phyloP scores from a whole-genome alignment of 1,284 basidiomycete genomes.

The Tetrapyrgos nigripes region DNA sequence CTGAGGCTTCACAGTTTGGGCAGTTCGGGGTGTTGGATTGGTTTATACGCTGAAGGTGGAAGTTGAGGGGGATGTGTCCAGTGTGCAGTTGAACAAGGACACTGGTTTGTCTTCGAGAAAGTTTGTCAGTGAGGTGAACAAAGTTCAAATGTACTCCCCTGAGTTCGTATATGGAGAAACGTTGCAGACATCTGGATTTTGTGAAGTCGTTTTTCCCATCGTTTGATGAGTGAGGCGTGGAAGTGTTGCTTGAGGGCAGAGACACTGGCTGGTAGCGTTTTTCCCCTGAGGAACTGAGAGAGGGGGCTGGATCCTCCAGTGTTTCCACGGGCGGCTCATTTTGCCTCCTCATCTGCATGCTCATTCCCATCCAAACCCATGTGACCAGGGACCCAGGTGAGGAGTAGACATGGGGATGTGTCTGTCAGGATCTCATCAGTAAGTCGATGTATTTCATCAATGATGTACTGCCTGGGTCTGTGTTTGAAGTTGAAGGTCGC shows the following conservation, averaged over 20 bases:
- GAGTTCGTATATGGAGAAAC: neutral
- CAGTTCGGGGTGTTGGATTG: slow-evolving; percentile 14
- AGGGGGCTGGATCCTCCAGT: too few relatives aligned
- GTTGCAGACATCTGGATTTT: neutral
- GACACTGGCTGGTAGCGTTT: neutral
- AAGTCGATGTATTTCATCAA: too few relatives aligned
- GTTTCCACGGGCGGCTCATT: slow-evolving; percentile 11
- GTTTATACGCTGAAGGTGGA: slow-evolving; percentile 23
- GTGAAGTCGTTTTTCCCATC: neutral
- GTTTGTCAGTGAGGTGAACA: slow-evolving; percentile 13
- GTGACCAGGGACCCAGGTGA: neutral
- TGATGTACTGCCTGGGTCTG: too few relatives aligned
- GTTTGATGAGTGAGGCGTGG: neutral
- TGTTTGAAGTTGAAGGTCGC: too few relatives aligned
- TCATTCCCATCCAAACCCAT: slow-evolving; percentile 1
- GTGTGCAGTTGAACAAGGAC: slow-evolving; percentile 31
- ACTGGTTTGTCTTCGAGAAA: slow-evolving; percentile 25
- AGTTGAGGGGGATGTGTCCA: slow-evolving; percentile 23
- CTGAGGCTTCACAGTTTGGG: too few relatives aligned
- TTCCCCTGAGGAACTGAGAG: neutral
- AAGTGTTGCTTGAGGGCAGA: too few relatives aligned
- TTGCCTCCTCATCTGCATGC: neutral
- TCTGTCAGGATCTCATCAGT: too few relatives aligned
- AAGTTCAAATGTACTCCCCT: slow-evolving; percentile 9
- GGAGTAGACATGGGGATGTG: too few relatives aligned